Evolutionary conservation across 192 early-diverging fungal species (phyloP).

Genomic region (Physocladia obscura): DNA sequence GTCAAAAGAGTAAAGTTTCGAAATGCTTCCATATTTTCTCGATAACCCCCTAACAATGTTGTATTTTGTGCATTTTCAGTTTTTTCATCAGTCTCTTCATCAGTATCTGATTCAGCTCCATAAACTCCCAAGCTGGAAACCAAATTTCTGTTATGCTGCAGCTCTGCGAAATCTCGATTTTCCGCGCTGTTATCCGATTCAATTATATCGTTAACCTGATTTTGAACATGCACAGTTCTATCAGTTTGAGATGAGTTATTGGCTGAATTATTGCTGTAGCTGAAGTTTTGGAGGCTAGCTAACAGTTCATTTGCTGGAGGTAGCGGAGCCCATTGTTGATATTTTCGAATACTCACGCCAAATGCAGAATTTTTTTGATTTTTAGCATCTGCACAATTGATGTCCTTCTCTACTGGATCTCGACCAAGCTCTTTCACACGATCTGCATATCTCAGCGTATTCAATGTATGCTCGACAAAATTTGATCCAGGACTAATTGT

Average conservation of each 20-base stretch:
- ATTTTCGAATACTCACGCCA: background rate
- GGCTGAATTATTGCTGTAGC: background rate
- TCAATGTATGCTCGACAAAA: constrained; percentile 44
- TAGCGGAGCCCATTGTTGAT: background rate
- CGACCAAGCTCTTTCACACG: constrained; percentile 39
- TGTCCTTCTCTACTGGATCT: background rate
- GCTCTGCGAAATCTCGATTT: background rate
- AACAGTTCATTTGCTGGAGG: background rate
- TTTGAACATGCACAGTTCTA: background rate
- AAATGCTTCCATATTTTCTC: no score
- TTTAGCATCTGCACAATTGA: background rate
- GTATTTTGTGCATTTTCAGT: no score
- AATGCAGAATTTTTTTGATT: background rate
- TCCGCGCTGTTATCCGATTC: background rate
- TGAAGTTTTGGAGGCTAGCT: background rate
- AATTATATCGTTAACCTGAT: background rate
- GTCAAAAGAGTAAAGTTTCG: no score
- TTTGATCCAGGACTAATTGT: constrained; percentile 39
- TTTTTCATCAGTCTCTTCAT: background rate
- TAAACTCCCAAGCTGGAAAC: constrained; percentile 5
- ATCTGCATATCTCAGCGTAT: constrained; percentile 47
- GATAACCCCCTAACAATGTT: no score
- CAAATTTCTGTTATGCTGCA: background rate
- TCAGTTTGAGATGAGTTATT: background rate
- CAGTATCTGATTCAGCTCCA: constrained; percentile 4